phyloP scores from a whole-genome alignment of 2,329 filamentous ascomycete genomes.

The Fusarium multiceps region DNA sequence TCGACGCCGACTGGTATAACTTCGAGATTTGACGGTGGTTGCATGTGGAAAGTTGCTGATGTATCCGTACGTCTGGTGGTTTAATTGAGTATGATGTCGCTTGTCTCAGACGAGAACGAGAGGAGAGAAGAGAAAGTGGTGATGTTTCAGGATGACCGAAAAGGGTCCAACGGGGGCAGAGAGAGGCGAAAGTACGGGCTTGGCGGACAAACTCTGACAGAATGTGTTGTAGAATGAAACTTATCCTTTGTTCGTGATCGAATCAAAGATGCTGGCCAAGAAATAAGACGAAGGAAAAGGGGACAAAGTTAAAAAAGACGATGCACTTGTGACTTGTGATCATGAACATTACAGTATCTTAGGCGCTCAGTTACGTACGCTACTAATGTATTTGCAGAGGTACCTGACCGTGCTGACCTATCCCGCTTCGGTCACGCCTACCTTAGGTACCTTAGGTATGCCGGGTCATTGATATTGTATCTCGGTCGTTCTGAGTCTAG shows the following conservation, averaged over 20 bases:
- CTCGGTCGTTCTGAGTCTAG: constrained; percentile 16
- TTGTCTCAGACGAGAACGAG: constrained; percentile 20
- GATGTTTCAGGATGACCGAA: constrained; percentile 35
- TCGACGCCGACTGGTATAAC: constrained; percentile 34
- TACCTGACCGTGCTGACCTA: not conserved
- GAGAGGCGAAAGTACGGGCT: constrained; percentile 2
- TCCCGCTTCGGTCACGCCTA: not conserved
- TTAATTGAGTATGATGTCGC: constrained; percentile 23
- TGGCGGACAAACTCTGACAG: constrained; percentile 11
- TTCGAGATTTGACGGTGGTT: constrained; percentile 38
- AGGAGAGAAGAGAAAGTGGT: constrained; percentile 27
- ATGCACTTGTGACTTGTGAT: constrained; percentile 36
- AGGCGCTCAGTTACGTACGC: constrained; percentile 1
- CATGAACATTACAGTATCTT: constrained; percentile 14
- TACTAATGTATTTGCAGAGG: not conserved
- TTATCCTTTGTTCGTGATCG: not conserved
- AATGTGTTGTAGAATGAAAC: constrained; percentile 8
- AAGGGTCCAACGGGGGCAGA: constrained; percentile 18
- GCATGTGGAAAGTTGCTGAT: constrained; percentile 32
- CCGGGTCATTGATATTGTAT: constrained; percentile 18
- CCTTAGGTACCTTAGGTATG: not conserved
- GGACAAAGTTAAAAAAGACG: constrained; percentile 12
- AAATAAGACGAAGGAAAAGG: constrained; percentile 6
- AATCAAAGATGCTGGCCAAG: constrained; percentile 5
- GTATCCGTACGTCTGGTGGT: not conserved